These are phyloP conservation scores for Colletotrichum sp. DNA, from an alignment of 2,329 filamentous ascomycete genomes.

Conservation along the genomic window DNA sequence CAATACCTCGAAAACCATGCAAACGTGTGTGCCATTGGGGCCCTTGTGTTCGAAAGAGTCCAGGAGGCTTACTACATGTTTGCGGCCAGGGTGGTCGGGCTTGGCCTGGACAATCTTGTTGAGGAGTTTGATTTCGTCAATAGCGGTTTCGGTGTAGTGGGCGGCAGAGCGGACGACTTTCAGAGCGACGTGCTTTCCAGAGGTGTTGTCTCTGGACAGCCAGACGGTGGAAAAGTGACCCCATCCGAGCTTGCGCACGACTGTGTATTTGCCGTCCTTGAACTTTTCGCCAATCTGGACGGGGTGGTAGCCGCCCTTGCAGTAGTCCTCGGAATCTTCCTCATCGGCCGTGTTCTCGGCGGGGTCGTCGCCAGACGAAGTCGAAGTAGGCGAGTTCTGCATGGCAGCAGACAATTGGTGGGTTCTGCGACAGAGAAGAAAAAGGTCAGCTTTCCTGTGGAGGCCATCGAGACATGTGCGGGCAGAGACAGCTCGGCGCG, in stretches of 20 bases:
- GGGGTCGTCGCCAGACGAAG: conserved; percentile 80
- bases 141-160: conserved; percentile 97
- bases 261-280: conserved; percentile 96
- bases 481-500: background rate
- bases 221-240: conserved; percentile 99
- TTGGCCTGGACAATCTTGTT: conserved; percentile 97
- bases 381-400: conserved; percentile 78
- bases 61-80: conserved; percentile 93
- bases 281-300: conserved; percentile 95
- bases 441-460: conserved; percentile 3
- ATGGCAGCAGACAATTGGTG: conserved; percentile 58
- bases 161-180: conserved; percentile 98
- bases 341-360: conserved; percentile 95
- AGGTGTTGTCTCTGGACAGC: conserved; percentile 81
- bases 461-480: background rate
- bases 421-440: conserved; percentile 46
- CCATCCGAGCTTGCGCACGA: conserved; percentile 96
- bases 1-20: conserved; percentile 98
- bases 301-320: conserved; percentile 98
- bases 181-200: conserved; percentile 91
- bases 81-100: conserved; percentile 89
- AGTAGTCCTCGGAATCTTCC: conserved; percentile 99
- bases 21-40: conserved; percentile 94
- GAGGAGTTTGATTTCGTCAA: conserved; percentile 98
- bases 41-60: conserved; percentile 98